These are phyloP conservation scores for Solanum sejunctum DNA, from an alignment of 257 asterid genomes.

Conservation along the genomic window DNA sequence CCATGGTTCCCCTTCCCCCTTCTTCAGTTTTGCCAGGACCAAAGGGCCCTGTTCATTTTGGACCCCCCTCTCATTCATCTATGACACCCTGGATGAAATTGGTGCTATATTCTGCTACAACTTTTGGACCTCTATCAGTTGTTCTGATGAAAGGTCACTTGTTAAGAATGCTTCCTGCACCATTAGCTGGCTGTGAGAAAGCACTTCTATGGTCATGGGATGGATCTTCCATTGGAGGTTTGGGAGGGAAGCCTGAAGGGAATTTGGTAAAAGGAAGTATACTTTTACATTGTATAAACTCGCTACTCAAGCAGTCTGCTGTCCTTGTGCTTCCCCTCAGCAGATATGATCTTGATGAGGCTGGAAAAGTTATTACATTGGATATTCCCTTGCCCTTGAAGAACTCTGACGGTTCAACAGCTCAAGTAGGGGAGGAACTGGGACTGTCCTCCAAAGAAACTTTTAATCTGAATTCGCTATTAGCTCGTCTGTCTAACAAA, in stretches of 20 bases:
- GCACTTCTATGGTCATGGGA: conserved; percentile 99
- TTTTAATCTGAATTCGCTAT: conserved; percentile 44
- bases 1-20: conserved; percentile 97
- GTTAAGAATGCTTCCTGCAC: conserved; percentile 92
- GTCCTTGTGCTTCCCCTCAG: conserved; percentile 95
- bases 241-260: conserved; percentile 91
- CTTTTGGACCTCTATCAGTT: conserved; percentile 92
- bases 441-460: conserved; percentile 50
- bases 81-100: conserved; percentile 99
- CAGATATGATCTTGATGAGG: conserved; percentile 69
- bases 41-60: conserved; percentile 96
- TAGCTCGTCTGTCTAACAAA: conserved; percentile 54
- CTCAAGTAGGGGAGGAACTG: conserved; percentile 69
- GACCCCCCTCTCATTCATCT: conserved; percentile 93
- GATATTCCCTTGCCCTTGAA: conserved; percentile 93
- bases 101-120: conserved; percentile 64
- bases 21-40: conserved; percentile 95
- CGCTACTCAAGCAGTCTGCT: conserved; percentile 84
- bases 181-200: conserved; percentile 95
- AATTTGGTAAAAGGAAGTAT: conserved; percentile 80
- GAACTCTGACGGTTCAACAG: conserved; percentile 83
- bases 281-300: conserved; percentile 89
- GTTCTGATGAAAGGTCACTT: conserved; percentile 95
- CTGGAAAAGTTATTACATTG: conserved; percentile 51
- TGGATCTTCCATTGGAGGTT: conserved; percentile 81